These are phyloP conservation scores for Penicillium sp. DNA, from an alignment of 2,329 filamentous ascomycete species.

Conservation along the genomic window DNA sequence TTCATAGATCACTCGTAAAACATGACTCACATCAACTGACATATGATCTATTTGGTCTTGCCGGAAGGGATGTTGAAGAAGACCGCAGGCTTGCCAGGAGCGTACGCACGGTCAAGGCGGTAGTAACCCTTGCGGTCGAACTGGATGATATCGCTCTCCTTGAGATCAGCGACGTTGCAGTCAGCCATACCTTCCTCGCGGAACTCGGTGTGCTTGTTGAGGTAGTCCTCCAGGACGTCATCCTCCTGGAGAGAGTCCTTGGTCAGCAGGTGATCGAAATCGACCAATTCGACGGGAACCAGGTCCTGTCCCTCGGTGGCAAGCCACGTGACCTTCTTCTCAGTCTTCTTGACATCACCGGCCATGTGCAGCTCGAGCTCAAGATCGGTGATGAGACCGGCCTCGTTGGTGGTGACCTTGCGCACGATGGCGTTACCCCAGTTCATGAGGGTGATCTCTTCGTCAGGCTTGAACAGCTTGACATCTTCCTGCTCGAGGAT, in stretches of 20 bases:
- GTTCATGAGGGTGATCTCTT: slow-evolving; percentile 94
- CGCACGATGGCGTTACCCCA: slow-evolving; percentile 68
- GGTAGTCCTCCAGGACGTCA: slow-evolving; percentile 77
- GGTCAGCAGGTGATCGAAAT: slow-evolving; percentile 92
- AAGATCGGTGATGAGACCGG: slow-evolving; percentile 63
- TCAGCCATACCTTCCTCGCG: slow-evolving; percentile 75
- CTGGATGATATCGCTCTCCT: slow-evolving; percentile 89
- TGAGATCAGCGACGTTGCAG: slow-evolving; percentile 72
- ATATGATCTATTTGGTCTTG: slow-evolving; percentile 43
- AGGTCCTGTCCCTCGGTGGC: slow-evolving; percentile 72
- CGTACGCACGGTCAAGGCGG: slow-evolving; percentile 68
- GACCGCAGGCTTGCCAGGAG: slow-evolving; percentile 58
- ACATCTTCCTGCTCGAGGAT: slow-evolving; percentile 85
- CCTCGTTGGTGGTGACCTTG: slow-evolving; percentile 48
- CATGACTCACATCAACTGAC: background rate
- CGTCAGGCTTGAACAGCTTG: slow-evolving; percentile 73
- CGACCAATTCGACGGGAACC: slow-evolving; percentile 79
- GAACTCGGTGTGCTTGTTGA: slow-evolving; percentile 73
- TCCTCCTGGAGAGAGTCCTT: slow-evolving; percentile 93
- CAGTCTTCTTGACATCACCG: slow-evolving; percentile 90
- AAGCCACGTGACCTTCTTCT: slow-evolving; percentile 96
- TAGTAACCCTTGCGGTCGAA: slow-evolving; percentile 93
- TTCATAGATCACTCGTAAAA: slow-evolving; percentile 3
- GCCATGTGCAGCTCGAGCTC: slow-evolving; percentile 85
- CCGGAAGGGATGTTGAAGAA: slow-evolving; percentile 70